Percentiles rank a stretch among this genome's conserved stretches.
Evolutionary conservation across 768 basidiomycete species (phyloP).

Genomic region (Hericium rajendrae): DNA sequence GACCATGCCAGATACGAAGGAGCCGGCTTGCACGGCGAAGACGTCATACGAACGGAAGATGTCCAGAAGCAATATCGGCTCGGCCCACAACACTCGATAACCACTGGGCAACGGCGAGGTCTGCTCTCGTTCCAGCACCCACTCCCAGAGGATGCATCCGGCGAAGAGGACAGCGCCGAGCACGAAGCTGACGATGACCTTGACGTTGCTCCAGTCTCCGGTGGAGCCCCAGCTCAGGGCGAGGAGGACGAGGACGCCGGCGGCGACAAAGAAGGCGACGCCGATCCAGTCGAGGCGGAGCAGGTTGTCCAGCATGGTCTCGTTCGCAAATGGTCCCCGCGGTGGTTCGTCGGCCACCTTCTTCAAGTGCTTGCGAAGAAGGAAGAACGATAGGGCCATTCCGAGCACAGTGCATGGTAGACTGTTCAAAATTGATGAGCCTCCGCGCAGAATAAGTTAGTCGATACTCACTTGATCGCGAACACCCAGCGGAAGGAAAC

Average conservation of each 20-base stretch:
- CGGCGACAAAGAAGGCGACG: constrained; percentile 31
- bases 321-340: constrained; percentile 1
- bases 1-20: constrained; percentile 36
- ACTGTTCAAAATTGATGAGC: constrained; percentile 17
- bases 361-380: constrained; percentile 27
- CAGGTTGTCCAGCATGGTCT: constrained; percentile 13
- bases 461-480: constrained; percentile 37
- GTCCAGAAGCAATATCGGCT: constrained; percentile 38
- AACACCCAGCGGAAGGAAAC: constrained; percentile 45
- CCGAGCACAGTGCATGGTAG: constrained; percentile 29
- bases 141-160: constrained; percentile 34
- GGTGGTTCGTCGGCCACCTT: constrained; percentile 12
- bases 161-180: constrained; percentile 34
- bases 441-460: neutral
- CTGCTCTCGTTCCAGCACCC: constrained; percentile 24
- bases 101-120: neutral
- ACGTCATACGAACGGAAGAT: constrained; percentile 35
- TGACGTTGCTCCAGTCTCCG: constrained; percentile 29
- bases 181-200: constrained; percentile 38
- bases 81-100: constrained; percentile 16
- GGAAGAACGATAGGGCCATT: constrained; percentile 30
- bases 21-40: constrained; percentile 27
- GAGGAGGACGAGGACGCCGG: constrained; percentile 37
- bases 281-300: constrained; percentile 39
- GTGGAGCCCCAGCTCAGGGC: constrained; percentile 43